Base-by-base conservation (phyloP, 139 green algal species). In the Chlamydomonas urium region DNA sequence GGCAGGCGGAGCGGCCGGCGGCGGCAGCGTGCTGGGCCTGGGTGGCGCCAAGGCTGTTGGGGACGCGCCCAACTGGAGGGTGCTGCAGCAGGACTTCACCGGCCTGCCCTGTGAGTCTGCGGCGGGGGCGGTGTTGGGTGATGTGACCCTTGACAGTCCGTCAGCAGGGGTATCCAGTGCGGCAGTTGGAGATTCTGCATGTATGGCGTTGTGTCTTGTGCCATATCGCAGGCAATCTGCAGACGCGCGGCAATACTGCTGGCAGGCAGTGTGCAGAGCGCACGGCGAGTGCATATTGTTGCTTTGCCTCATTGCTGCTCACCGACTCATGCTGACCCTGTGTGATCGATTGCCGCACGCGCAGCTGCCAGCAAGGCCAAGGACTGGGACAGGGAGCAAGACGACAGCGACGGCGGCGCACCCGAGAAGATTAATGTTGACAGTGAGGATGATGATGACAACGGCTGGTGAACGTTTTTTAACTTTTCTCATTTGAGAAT, bases 331-430 rank as follows among this genome's bases (percentile, higher is more conserved):
- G 14, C 14, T 8, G 50, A 61, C 50, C 17, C 5, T 61, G 50
- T 29, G 5, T 61, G 50, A 8, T 14, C 42, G 42, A 50, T 8
- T 50, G 42, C 42, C 14, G 10, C 8, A 14, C 42, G 8, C 10
- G 59, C 59, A 67, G 59, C 19, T 38, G 31, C 63, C 6, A 47
- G 38, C 66, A 73, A 96, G 79, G 92, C 93, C 86, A 94, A 94
- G 86, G 90, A 94, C 48, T 96, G 90, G 89, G 90, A 96, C 60
- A 85, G 83, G 60, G 61, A 77, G 60, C 73, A 74, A 8, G 71
- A 47, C 1, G 50, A 48, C n/a, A 79, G 73, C 35, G 75, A 81
- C 10, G 72, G 70, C n/a, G 77, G 74, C 36, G 78, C 75, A 32
- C 47, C 57, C 2, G 42, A 68, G 19, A 71, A 66, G 29, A 66